phyloP scores from a whole-genome alignment of 2,329 filamentous ascomycete species.

The Penicillium sp. region DNA sequence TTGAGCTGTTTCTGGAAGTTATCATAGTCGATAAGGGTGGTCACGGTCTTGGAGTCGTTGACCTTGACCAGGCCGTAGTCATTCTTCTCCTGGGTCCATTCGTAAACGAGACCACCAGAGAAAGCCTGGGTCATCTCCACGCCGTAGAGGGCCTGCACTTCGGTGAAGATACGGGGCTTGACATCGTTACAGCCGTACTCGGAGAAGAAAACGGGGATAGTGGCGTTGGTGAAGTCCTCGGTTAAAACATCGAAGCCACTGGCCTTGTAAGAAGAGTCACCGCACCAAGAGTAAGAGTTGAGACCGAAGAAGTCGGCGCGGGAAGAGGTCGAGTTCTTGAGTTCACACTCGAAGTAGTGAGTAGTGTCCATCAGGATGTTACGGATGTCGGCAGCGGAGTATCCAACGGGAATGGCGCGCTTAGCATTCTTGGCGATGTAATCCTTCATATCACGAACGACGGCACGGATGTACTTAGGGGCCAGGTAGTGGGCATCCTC shows the following conservation, averaged over 20 bases:
- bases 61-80: slow-evolving; percentile 61
- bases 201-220: slow-evolving; percentile 65
- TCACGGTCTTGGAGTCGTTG: slow-evolving; percentile 57
- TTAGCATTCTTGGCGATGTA: slow-evolving; percentile 61
- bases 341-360: slow-evolving; percentile 61
- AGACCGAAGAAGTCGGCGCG: slow-evolving; percentile 65
- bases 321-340: slow-evolving; percentile 51
- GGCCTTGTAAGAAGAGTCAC: slow-evolving; percentile 55
- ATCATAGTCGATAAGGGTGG: slow-evolving; percentile 65
- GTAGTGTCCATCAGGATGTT: slow-evolving; percentile 60
- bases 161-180: slow-evolving; percentile 58
- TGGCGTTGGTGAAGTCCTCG: slow-evolving; percentile 57
- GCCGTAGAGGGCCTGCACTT: slow-evolving; percentile 61
- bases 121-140: slow-evolving; percentile 58
- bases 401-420: slow-evolving; percentile 64
- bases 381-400: slow-evolving; percentile 66
- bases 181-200: slow-evolving; percentile 67
- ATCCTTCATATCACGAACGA: slow-evolving; percentile 66
- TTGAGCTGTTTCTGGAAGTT: slow-evolving; percentile 73
- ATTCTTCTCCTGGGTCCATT: slow-evolving; percentile 51
- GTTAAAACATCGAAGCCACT: slow-evolving; percentile 59
- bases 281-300: slow-evolving; percentile 70
- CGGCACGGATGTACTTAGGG: slow-evolving; percentile 61
- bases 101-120: slow-evolving; percentile 58
- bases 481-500: slow-evolving; percentile 55